Conservation (phyloP, 495 filamentous ascomycete genomes). For the Aspergillus indologenus region DNA sequence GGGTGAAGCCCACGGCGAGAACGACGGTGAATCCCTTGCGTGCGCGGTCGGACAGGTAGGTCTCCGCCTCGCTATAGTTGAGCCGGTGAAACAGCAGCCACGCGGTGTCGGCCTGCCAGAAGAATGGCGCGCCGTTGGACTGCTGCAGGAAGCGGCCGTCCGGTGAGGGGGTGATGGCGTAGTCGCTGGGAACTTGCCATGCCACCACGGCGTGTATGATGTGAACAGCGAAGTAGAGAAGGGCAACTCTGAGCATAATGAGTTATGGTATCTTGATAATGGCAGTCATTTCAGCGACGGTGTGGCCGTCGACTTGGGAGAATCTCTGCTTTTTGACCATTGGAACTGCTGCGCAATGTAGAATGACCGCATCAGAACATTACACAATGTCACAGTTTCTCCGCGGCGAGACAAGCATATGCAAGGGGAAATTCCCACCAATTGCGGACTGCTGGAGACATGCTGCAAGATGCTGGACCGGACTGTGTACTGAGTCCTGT, state of each 20-base stretch:
- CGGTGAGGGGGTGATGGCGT: slow-evolving; percentile 6
- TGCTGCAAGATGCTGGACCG: neutral
- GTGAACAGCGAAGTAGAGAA: neutral
- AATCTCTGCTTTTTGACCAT: neutral
- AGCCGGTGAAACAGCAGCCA: slow-evolving; percentile 13
- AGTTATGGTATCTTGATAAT: neutral
- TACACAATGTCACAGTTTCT: neutral
- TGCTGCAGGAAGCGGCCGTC: slow-evolving; percentile 6
- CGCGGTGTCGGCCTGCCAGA: slow-evolving; percentile 17
- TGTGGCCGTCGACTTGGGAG: neutral
- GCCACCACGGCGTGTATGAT: neutral
- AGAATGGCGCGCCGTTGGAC: slow-evolving; percentile 4
- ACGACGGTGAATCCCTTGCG: slow-evolving; percentile 7
- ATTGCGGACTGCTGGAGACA: neutral
- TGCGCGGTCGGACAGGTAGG: slow-evolving; percentile 9
- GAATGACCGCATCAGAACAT: neutral
- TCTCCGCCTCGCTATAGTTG: slow-evolving; percentile 7
- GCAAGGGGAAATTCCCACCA: neutral
- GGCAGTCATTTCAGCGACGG: too few relatives aligned
- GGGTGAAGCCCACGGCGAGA: neutral
- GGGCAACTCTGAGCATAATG: neutral
- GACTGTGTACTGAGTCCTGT: too few relatives aligned
- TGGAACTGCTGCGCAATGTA: neutral
- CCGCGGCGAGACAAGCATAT: too few relatives aligned
- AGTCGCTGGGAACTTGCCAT: neutral